Conservation (phyloP, 1,284 basidiomycete genomes). For the Fomitopsis palustris region DNA sequence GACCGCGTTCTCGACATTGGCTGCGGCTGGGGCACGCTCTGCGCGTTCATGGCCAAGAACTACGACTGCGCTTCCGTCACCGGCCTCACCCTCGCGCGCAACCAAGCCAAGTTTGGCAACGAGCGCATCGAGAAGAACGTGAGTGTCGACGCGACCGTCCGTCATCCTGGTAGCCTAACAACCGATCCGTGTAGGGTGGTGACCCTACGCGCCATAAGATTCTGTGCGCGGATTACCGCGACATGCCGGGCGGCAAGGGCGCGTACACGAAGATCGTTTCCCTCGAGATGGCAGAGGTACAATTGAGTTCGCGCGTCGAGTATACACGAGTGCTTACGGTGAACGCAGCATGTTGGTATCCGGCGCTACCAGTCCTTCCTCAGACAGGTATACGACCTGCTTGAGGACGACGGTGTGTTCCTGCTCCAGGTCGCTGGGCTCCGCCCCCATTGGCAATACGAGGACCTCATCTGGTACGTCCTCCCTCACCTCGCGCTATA, state of each 20-base stretch:
- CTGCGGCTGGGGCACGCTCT: conserved; percentile 97
- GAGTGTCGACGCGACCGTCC: conserved; percentile 30
- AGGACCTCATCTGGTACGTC: conserved; percentile 88
- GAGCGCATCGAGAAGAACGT: conserved; percentile 82
- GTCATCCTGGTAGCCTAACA: too few relatives aligned
- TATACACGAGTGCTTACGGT: background rate
- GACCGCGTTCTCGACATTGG: conserved; percentile 89
- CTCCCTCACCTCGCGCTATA: background rate
- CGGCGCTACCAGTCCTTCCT: conserved; percentile 91
- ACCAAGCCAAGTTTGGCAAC: conserved; percentile 93
- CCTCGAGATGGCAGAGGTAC: conserved; percentile 96
- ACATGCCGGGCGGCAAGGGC: conserved; percentile 80
- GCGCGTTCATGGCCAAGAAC: conserved; percentile 96
- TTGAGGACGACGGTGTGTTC: conserved; percentile 94
- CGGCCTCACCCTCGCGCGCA: conserved; percentile 89
- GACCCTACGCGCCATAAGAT: conserved; percentile 81
- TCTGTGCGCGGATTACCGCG: conserved; percentile 92
- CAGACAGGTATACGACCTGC: conserved; percentile 86
- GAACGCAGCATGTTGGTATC: conserved; percentile 85
- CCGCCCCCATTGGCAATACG: conserved; percentile 94
- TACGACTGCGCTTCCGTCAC: conserved; percentile 87
- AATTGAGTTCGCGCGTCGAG: conserved; percentile 12
- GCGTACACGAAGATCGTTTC: conserved; percentile 94
- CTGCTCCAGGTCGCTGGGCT: conserved; percentile 97
- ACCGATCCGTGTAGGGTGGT: conserved; percentile 14